These are phyloP conservation scores for Monarda citriodora DNA, from an alignment of 305 asterid genomes.

Conservation along the genomic window DNA sequence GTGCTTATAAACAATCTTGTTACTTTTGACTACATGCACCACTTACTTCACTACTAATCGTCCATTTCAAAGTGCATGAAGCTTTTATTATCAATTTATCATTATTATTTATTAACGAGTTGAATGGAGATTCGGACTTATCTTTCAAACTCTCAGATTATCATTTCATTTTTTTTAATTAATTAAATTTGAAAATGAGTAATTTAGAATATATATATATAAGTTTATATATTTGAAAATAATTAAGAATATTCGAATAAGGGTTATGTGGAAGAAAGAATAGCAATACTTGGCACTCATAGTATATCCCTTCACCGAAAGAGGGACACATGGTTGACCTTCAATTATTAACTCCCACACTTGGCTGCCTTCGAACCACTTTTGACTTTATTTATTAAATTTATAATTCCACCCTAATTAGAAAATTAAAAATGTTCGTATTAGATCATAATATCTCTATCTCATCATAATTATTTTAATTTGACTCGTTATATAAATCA, in stretches of 20 bases:
- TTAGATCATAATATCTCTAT: no score
- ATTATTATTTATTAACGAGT: not conserved
- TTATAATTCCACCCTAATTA: no score
- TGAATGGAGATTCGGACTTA: not conserved
- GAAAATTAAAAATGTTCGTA: no score
- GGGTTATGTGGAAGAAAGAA: not conserved
- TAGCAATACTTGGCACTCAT: constrained; percentile 12
- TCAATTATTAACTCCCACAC: constrained; percentile 3
- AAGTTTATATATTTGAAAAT: not conserved
- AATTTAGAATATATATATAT: no score
- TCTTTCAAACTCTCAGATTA: not conserved
- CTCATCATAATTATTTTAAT: no score
- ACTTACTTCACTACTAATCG: not conserved
- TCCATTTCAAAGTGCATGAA: not conserved
- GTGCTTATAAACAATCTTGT: not conserved
- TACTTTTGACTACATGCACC: not conserved
- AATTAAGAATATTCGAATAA: not conserved
- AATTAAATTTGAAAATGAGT: not conserved
- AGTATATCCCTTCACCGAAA: not conserved
- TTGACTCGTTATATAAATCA: no score
- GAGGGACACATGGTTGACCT: constrained; percentile 25
- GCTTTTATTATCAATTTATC: not conserved
- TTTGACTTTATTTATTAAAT: not conserved
- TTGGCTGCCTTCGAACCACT: not conserved
- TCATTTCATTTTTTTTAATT: not conserved